Conservation (phyloP, 805 yeast species). For the Pichia ethanolica region DNA sequence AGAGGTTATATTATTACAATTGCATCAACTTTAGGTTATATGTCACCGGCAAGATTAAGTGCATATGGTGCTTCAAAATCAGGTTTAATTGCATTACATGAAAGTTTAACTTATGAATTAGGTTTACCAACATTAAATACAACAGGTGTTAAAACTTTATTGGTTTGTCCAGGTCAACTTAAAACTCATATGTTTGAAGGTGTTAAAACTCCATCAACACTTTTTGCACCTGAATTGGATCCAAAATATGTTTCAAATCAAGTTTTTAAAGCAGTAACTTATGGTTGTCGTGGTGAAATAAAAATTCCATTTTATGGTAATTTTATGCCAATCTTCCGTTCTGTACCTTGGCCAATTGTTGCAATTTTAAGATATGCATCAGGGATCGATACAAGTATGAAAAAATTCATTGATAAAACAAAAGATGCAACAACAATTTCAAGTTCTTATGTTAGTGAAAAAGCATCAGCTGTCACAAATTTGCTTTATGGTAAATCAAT, state of each 20-base stretch:
- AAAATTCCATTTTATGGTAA: conserved; percentile 72
- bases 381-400: conserved; percentile 55
- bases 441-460: not conserved
- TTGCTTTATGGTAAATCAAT: not conserved
- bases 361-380: conserved; percentile 48
- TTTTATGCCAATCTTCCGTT: conserved; percentile 62
- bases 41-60: conserved; percentile 72
- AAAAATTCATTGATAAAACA: conserved; percentile 21
- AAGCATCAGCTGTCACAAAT: conserved; percentile 3
- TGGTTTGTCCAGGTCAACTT: conserved; percentile 85
- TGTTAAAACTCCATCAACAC: conserved; percentile 59
- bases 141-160: conserved; percentile 58
- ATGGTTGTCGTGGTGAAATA: conserved; percentile 62
- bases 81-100: conserved; percentile 79
- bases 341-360: conserved; percentile 64
- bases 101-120: conserved; percentile 64
- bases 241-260: conserved; percentile 57
- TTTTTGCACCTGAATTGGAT: conserved; percentile 78
- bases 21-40: conserved; percentile 77
- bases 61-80: conserved; percentile 90
- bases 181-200: conserved; percentile 67
- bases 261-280: conserved; percentile 47
- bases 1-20: conserved; percentile 77
- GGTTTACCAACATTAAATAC: conserved; percentile 41
- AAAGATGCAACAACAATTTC: conserved; percentile 2